Base-by-base conservation (phyloP, 495 filamentous ascomycete species). In the Tuber melanosporum region DNA sequence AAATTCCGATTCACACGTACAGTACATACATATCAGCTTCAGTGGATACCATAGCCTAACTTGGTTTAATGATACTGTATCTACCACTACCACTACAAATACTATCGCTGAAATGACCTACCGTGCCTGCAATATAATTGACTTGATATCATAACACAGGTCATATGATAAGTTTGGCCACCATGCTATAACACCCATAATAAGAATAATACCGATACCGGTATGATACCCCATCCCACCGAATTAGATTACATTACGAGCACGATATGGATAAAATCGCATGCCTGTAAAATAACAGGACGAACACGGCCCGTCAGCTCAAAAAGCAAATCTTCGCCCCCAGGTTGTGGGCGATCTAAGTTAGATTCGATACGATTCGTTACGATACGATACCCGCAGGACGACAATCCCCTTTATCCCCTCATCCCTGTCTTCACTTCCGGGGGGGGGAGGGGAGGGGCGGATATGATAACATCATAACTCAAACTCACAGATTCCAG, bases 351-450 rank as follows among this genome's bases (percentile, higher is more conserved):
- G 49, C 8, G 49, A 57, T 57, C 49, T 10, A n/a, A n/a, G 49
- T 26, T 57, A 57, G 49, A 57, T 57, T 57, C 49, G 49, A n/a
- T 57, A 57, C 49, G 49, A 57, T 57, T 57, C 49, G 49, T 57
- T 22, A n/a, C 49, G 49, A n/a, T 57, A 57, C 49, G 49, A 57
- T 57, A 57, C 49, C 49, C 49, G 49, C 49, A 57, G 49, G 49
- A n/a, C 49, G 49, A n/a, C 22, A 57, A 57, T 22, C 20, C 19
- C 47, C 19, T 49, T 49, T 20, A 3, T 0, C 49, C 49, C 49
- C 49, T n/a, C 49, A 57, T 19, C 49, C 22, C 22, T 57, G 8
- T 3, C 22, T 41, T 49, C 47, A 5, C 6, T 10, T 26, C 49
- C 7, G 49, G 22, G 3, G 49, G 49, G 20, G 47, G 43, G 12